Percentiles rank a stretch among this genome's conserved stretches.
Evolutionary conservation across 2,329 filamentous ascomycete genomes (phyloP).

Genomic region (Onygena corvina): DNA sequence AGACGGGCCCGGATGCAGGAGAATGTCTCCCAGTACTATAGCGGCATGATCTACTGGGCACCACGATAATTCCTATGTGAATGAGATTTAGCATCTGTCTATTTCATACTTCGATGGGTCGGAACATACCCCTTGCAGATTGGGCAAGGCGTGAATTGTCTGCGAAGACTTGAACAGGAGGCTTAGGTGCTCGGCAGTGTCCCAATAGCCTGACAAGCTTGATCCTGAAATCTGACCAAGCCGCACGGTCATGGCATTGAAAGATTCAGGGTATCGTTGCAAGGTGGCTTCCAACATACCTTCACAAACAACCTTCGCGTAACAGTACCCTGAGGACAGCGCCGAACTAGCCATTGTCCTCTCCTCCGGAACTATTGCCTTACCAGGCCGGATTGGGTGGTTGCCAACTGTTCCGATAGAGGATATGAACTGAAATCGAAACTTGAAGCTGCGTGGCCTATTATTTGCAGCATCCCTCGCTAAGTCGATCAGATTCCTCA

Average conservation of each 20-base stretch:
- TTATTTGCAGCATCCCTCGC: constrained; percentile 25
- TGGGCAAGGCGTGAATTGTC: constrained; percentile 33
- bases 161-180: constrained; percentile 43
- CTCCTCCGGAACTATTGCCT: constrained; percentile 35
- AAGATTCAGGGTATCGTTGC: constrained; percentile 30
- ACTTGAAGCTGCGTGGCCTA: constrained; percentile 2
- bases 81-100: constrained; percentile 19
- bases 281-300: constrained; percentile 40
- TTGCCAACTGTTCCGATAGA: constrained; percentile 33
- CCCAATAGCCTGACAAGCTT: constrained; percentile 42
- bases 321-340: constrained; percentile 39
- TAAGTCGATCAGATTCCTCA: constrained; percentile 41
- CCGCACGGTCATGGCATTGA: constrained; percentile 37
- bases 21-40: constrained; percentile 24
- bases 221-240: constrained; percentile 45
- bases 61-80: constrained; percentile 31
- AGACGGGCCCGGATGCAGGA: constrained; percentile 15
- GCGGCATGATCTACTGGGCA: constrained; percentile 36
- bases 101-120: constrained; percentile 17
- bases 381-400: constrained; percentile 19
- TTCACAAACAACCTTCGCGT: constrained; percentile 43
- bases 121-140: constrained; percentile 12
- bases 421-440: constrained; percentile 34
- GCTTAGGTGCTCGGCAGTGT: constrained; percentile 40
- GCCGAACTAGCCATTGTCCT: constrained; percentile 29